Base-by-base conservation (phyloP, 2,329 filamentous ascomycete genomes). In the Bipolaris oryzae region DNA sequence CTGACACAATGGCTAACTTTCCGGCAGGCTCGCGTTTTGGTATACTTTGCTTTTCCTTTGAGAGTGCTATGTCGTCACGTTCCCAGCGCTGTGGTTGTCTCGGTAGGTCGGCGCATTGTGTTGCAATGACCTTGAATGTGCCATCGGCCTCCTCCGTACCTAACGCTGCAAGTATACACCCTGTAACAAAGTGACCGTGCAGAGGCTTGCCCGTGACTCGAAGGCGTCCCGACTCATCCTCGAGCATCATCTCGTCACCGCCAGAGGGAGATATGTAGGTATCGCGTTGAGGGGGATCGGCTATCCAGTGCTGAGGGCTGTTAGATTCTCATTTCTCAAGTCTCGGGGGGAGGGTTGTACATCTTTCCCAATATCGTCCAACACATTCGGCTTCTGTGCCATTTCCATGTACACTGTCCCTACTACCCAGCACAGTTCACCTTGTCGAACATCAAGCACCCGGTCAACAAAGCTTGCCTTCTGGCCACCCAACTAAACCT, bases 361-460 rank as follows among this genome's bases (percentile, higher is more conserved):
- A 76, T 97, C 94, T 77, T 96, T 96, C 38, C 91, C 89, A 39
- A 99, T 90, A 68, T 99, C 95, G 57, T 97, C 93, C 33, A 99
- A 80, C 74, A 99, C 94, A 72, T 96, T 96, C 1, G 96, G 95
- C 79, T 99, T 99, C 70, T 97, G 77, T 2, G 90, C 86, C 91
- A 99, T 93, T 62, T 98, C 92, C 89, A 98, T 96, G 76, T 96
- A 99, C 31, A 98, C 87, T 0, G 95, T 99, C 15, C 96, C 95
- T 0, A 89, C 84, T 15, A 99, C 90, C 92, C 94, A 99, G 79
- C 94, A 98, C 34, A 98, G 81, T 78, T 97, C 88, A 61, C 95
- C 95, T 79, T 98, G 95, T 58, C 94, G 87, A 49, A 99, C 95
- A 77, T 99, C 94, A 28, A 99, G 84, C 57, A 99, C 95, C 66